Evolutionary conservation across 805 yeast genomes (phyloP).

Genomic region (Debaryomyces hansenii): DNA sequence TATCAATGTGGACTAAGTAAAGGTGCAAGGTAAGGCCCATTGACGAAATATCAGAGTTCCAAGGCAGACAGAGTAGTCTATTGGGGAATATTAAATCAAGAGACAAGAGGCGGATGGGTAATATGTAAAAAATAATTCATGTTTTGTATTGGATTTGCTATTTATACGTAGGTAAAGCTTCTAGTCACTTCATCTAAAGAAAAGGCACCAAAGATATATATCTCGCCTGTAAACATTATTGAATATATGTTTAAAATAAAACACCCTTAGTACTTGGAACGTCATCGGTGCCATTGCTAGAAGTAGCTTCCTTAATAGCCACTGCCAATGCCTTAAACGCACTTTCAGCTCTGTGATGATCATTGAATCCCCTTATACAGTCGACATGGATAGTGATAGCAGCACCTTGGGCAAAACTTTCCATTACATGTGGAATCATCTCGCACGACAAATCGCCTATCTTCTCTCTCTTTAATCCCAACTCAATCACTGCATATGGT

Average conservation of each 20-base stretch:
- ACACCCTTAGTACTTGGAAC: slow-evolving; percentile 98
- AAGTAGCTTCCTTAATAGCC: slow-evolving; percentile 83
- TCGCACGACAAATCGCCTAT: slow-evolving; percentile 91
- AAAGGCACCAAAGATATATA: no score
- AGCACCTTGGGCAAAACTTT: slow-evolving; percentile 91
- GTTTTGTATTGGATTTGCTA: no score
- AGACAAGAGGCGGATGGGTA: no score
- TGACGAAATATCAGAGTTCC: no score
- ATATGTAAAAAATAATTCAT: no score
- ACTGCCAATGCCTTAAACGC: slow-evolving; percentile 96
- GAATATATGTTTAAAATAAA: slow-evolving; percentile 45
- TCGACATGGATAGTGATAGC: slow-evolving; percentile 92
- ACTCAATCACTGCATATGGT: slow-evolving; percentile 86
- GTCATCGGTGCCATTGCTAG: slow-evolving; percentile 82
- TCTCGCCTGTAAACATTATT: background rate
- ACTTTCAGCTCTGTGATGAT: slow-evolving; percentile 93
- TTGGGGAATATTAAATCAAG: no score
- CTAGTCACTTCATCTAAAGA: no score
- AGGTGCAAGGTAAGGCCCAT: no score
- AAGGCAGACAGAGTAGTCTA: no score
- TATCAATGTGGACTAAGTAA: no score
- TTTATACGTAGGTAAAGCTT: no score
- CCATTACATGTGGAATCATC: slow-evolving; percentile 97
- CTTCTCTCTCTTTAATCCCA: slow-evolving; percentile 89
- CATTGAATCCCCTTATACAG: slow-evolving; percentile 89